phyloP scores from a whole-genome alignment of 192 early-diverging fungal species.

The Rhizoclosmatium globosum region DNA sequence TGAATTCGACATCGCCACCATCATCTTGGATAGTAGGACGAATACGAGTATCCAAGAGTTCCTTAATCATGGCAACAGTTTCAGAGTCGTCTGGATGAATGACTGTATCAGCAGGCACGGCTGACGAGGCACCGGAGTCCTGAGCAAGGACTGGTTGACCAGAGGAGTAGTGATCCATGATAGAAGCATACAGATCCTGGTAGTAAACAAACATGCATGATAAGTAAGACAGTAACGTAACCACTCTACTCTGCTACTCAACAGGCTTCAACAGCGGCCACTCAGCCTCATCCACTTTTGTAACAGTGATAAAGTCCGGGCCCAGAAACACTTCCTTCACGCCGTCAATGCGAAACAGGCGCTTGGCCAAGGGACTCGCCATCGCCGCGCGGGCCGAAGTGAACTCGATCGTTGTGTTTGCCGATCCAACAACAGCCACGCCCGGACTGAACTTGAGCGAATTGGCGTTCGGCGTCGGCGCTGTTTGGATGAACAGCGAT shows the following conservation, averaged over 20 bases:
- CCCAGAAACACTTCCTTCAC: slow-evolving; percentile 90
- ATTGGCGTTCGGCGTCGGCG: slow-evolving; percentile 92
- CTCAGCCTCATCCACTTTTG: slow-evolving; percentile 85
- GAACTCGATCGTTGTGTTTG: slow-evolving; percentile 79
- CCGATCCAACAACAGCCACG: slow-evolving; percentile 71
- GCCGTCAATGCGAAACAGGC: slow-evolving; percentile 94
- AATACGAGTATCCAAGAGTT: slow-evolving; percentile 94
- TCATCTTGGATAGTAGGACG: slow-evolving; percentile 98
- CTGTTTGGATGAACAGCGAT: slow-evolving; percentile 69
- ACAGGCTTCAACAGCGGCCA: slow-evolving; percentile 97
- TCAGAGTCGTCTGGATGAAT: slow-evolving; percentile 87
- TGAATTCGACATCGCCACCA: slow-evolving; percentile 97
- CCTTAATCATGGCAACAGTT: slow-evolving; percentile 97
- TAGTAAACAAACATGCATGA: not conserved
- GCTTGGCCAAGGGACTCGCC: slow-evolving; percentile 86
- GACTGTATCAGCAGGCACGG: slow-evolving; percentile 64
- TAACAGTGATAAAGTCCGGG: slow-evolving; percentile 94
- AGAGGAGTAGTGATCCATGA: slow-evolving; percentile 88
- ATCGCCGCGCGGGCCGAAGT: slow-evolving; percentile 71
- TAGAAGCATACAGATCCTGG: slow-evolving; percentile 89
- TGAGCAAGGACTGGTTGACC: slow-evolving; percentile 78
- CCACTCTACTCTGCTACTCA: not conserved
- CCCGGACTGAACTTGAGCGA: slow-evolving; percentile 98
- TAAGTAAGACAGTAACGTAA: slow-evolving; percentile 8
- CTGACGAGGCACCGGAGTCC: not conserved